These are phyloP conservation scores for Aspergillus cejpii DNA, from an alignment of 2,329 filamentous ascomycete genomes.

Conservation along the genomic window DNA sequence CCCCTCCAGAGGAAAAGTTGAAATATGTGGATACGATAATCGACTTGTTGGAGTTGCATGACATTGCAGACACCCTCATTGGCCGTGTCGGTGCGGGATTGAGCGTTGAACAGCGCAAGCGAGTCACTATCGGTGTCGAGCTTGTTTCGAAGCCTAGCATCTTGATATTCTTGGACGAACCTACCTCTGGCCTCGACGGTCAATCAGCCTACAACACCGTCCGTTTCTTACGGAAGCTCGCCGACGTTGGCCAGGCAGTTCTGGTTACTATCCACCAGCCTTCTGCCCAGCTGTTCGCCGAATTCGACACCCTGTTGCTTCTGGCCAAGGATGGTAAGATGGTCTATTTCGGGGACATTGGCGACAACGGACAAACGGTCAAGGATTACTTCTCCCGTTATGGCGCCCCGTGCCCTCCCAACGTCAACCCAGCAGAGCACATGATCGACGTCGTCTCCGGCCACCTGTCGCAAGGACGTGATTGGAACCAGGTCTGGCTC, in stretches of 20 bases:
- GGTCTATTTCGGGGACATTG: constrained; percentile 63
- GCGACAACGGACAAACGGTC: constrained; percentile 56
- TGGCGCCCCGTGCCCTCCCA: constrained; percentile 57
- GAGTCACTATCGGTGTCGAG: constrained; percentile 65
- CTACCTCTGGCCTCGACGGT: constrained; percentile 61
- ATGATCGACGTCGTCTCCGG: constrained; percentile 48
- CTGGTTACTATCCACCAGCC: constrained; percentile 67
- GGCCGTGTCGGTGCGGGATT: constrained; percentile 38
- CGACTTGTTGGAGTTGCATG: constrained; percentile 55
- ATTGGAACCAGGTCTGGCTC: constrained; percentile 68
- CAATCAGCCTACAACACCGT: constrained; percentile 62
- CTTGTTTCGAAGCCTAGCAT: constrained; percentile 61
- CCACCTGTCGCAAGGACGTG: constrained; percentile 45
- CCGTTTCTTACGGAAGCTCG: constrained; percentile 59
- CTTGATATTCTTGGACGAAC: constrained; percentile 64
- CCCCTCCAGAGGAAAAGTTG: constrained; percentile 53
- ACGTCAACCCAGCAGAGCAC: constrained; percentile 56
- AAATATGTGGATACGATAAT: constrained; percentile 60
- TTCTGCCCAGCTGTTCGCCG: constrained; percentile 58
- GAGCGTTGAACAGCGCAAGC: constrained; percentile 61
- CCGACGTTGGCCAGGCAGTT: constrained; percentile 59
- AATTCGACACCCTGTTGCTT: constrained; percentile 64
- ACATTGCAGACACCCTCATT: constrained; percentile 59
- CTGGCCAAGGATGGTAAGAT: constrained; percentile 62
- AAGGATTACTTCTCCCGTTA: constrained; percentile 61